phyloP scores from a whole-genome alignment of 768 basidiomycete genomes.

The Dentipellis fragilis region DNA sequence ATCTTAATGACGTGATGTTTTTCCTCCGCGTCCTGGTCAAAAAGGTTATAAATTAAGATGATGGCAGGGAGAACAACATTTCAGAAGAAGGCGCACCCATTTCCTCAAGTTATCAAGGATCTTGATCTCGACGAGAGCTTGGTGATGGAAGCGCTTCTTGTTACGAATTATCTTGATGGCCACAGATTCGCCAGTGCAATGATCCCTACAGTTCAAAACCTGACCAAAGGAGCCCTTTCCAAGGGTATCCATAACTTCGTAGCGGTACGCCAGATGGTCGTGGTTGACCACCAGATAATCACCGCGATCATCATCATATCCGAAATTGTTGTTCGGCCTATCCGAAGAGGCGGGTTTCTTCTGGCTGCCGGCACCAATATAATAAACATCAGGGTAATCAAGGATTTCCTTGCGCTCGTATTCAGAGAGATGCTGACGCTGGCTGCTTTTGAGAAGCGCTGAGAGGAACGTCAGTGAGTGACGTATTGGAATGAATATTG shows the following conservation, averaged over 20 bases:
- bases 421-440: slow-evolving; percentile 66
- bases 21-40: slow-evolving; percentile 82
- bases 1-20: slow-evolving; percentile 97
- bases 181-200: slow-evolving; percentile 90
- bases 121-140: slow-evolving; percentile 98
- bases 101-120: slow-evolving; percentile 92
- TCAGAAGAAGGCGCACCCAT: slow-evolving; percentile 62
- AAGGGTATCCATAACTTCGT: slow-evolving; percentile 84
- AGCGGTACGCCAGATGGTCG: slow-evolving; percentile 96
- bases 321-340: slow-evolving; percentile 73
- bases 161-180: slow-evolving; percentile 99
- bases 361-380: slow-evolving; percentile 63
- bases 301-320: slow-evolving; percentile 96
- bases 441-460: slow-evolving; percentile 61
- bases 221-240: slow-evolving; percentile 99
- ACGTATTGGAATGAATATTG: not conserved
- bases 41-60: not conserved
- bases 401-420: slow-evolving; percentile 89
- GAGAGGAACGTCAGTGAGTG: slow-evolving; percentile 1
- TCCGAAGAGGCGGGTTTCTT: slow-evolving; percentile 78
- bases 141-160: slow-evolving; percentile 98
- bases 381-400: slow-evolving; percentile 81
- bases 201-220: slow-evolving; percentile 91
- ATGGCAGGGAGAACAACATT: not conserved
- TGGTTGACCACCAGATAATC: slow-evolving; percentile 86